These are phyloP conservation scores for Eucalyptus lansdowneana DNA, from an alignment of 345 rosid genomes.

Conservation along the genomic window DNA sequence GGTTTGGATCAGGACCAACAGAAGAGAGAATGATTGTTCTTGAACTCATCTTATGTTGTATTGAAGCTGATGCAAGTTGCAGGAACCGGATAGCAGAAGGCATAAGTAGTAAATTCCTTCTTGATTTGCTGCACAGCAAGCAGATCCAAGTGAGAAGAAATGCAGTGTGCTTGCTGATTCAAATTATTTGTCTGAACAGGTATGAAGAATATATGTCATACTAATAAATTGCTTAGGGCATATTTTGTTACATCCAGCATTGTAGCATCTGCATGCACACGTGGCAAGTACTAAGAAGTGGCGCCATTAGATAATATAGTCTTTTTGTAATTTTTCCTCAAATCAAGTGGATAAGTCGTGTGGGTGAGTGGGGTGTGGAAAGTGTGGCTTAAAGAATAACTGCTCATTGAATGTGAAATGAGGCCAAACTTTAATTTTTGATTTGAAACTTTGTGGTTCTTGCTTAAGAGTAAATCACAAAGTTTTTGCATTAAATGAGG, in stretches of 20 bases:
- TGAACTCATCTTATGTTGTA: slow-evolving; percentile 25
- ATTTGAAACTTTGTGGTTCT: background rate
- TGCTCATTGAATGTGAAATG: background rate
- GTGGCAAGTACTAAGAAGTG: background rate
- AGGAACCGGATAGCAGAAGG: slow-evolving; percentile 21
- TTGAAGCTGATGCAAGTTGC: slow-evolving; percentile 41
- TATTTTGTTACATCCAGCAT: background rate
- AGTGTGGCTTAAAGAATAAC: background rate
- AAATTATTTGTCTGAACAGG: slow-evolving; percentile 49
- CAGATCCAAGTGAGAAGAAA: slow-evolving; percentile 17
- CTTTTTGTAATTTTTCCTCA: background rate
- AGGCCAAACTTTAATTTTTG: background rate
- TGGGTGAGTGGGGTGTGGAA: background rate
- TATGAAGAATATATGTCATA: background rate
- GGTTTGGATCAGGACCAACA: slow-evolving; percentile 13
- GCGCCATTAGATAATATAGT: background rate
- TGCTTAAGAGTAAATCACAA: background rate
- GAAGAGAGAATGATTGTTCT: slow-evolving; percentile 23
- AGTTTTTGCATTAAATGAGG: background rate
- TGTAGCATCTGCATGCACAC: background rate
- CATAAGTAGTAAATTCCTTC: slow-evolving; percentile 14
- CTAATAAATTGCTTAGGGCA: background rate
- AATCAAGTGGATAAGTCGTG: background rate
- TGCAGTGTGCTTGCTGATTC: slow-evolving; percentile 24
- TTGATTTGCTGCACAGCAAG: slow-evolving; percentile 33